Conservation (phyloP, 352 stramenopile species). For the Globisporangium yorkense region DNA sequence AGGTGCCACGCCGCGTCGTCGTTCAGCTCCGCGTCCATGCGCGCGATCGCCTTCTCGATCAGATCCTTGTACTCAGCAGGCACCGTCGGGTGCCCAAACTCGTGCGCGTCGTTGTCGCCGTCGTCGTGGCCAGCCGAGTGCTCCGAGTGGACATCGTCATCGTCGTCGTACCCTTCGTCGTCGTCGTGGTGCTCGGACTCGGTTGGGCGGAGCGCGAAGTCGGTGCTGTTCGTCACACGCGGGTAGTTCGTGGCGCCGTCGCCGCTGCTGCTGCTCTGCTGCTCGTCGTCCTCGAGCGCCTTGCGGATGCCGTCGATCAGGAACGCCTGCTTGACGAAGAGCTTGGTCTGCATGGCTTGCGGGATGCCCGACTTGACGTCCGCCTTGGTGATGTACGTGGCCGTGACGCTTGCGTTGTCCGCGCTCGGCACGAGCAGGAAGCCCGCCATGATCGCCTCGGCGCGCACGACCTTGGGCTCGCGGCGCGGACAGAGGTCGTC, state of each 20-base stretch:
- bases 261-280: constrained; percentile 6
- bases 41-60: constrained; percentile 47
- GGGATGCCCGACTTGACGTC: constrained; percentile 59
- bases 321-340: constrained; percentile 70
- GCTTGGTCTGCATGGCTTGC: constrained; percentile 46
- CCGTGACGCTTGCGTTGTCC: constrained; percentile 46
- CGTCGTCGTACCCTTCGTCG: constrained; percentile 15
- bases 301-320: constrained; percentile 53
- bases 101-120: background rate
- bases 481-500: constrained; percentile 32
- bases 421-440: constrained; percentile 59
- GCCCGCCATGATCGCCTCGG: constrained; percentile 43
- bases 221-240: constrained; percentile 42
- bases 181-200: constrained; percentile 43
- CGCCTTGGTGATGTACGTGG: constrained; percentile 64
- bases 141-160: constrained; percentile 7
- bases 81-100: constrained; percentile 38
- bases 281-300: constrained; percentile 45
- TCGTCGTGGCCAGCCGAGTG: background rate
- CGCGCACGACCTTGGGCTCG: constrained; percentile 47
- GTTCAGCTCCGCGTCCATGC: constrained; percentile 56
- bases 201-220: constrained; percentile 37
- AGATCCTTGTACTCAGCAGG: constrained; percentile 47
- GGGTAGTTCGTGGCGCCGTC: constrained; percentile 9
- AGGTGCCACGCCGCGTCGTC: constrained; percentile 53